Percentiles rank a stretch among this genome's conserved stretches.
phyloP scores from a whole-genome alignment of 495 filamentous ascomycete genomes.

The Staphylotrichum tortipilum region DNA sequence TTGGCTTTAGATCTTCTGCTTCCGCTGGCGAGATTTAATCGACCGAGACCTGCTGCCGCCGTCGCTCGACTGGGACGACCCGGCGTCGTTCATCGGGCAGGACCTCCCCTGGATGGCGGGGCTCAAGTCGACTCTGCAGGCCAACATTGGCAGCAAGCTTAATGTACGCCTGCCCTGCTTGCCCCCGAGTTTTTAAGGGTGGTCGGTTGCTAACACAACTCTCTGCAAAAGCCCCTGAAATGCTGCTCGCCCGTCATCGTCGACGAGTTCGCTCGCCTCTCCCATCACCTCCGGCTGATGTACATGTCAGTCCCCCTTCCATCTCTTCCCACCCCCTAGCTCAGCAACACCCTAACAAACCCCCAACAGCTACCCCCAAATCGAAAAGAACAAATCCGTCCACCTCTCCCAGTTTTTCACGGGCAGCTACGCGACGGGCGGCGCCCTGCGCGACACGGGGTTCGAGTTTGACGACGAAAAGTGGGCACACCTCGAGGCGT shows the following conservation, averaged over 20 bases:
- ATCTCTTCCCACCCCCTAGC: neutral
- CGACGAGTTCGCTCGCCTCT: slow-evolving; percentile 77
- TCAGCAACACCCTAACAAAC: neutral
- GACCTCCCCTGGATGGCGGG: slow-evolving; percentile 66
- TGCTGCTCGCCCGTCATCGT: slow-evolving; percentile 92
- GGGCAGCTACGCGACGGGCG: slow-evolving; percentile 37
- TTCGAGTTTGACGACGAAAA: slow-evolving; percentile 55
- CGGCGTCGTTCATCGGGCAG: slow-evolving; percentile 44
- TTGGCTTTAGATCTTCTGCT: slow-evolving; percentile 76
- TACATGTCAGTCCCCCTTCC: slow-evolving; percentile 46
- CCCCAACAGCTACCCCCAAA: slow-evolving; percentile 48
- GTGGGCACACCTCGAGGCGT: slow-evolving; percentile 73
- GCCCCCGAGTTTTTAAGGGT: too few species aligned
- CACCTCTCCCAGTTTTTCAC: slow-evolving; percentile 55
- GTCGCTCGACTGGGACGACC: slow-evolving; percentile 46
- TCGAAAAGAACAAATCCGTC: slow-evolving; percentile 84
- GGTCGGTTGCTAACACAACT: neutral
- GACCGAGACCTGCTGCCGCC: slow-evolving; percentile 37
- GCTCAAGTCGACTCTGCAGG: slow-evolving; percentile 61
- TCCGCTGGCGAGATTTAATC: slow-evolving; percentile 88
- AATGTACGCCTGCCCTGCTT: slow-evolving; percentile 41
- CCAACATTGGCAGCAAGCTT: slow-evolving; percentile 72
- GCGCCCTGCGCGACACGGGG: slow-evolving; percentile 55
- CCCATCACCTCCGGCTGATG: slow-evolving; percentile 72
- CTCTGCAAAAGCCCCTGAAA: slow-evolving; percentile 61